These are phyloP conservation scores for Aleurites moluccanus DNA, from an alignment of 441 rosid genomes.

Conservation along the genomic window DNA sequence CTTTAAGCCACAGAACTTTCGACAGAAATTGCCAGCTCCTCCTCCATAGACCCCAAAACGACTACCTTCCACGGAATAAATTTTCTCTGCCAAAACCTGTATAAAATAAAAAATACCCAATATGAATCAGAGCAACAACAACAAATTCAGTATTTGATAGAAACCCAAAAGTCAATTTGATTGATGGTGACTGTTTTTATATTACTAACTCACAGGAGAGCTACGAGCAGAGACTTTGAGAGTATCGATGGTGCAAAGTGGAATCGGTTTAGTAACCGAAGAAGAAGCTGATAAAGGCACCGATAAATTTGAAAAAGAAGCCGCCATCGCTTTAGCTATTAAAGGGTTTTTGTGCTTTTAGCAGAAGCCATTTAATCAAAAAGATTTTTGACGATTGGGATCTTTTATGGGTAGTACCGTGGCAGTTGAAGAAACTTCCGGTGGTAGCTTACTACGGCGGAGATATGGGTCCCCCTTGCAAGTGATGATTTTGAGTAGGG, in stretches of 20 bases:
- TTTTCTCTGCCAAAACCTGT: constrained; percentile 35
- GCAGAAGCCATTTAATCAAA: neutral
- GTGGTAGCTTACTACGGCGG: neutral
- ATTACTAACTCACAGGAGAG: constrained; percentile 31
- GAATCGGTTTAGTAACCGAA: constrained; percentile 19
- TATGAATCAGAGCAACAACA: neutral
- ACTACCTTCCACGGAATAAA: constrained; percentile 29
- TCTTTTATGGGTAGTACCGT: neutral
- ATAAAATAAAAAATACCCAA: neutral
- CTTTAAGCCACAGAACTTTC: constrained; percentile 50
- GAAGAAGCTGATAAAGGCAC: constrained; percentile 25
- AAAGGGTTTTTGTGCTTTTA: neutral
- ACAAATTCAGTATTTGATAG: neutral
- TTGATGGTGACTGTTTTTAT: neutral
- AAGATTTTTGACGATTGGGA: neutral
- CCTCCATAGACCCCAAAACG: constrained; percentile 36
- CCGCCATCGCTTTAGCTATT: constrained; percentile 24
- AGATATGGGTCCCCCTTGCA: neutral
- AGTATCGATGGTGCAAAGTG: constrained; percentile 8
- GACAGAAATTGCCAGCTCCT: constrained; percentile 40
- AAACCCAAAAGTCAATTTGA: neutral
- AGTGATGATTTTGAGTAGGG: neutral
- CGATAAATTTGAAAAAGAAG: constrained; percentile 30
- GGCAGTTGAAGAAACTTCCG: constrained; percentile 3
- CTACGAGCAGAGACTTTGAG: constrained; percentile 12